Evolutionary conservation across 2,329 filamentous ascomycete genomes (phyloP), one percentile per base, ranked within the genome.

Genomic region (Fusarium bulbicola): DNA sequence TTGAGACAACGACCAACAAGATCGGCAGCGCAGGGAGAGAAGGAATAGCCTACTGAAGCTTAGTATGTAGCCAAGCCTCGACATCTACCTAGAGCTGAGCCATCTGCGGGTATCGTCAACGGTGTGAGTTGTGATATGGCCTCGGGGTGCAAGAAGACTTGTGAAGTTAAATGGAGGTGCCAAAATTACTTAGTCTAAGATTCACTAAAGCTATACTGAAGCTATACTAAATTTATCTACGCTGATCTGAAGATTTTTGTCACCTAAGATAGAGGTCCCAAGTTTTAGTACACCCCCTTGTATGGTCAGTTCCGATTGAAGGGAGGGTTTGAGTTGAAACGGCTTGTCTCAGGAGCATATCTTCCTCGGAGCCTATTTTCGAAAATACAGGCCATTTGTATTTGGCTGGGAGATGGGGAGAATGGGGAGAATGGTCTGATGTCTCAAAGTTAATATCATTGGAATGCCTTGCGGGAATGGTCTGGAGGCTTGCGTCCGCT

Each of bases 1-100:
- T 40, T 50, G 57, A 67, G 39, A 50, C 61, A 43, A 59, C 16
- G 32, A 49, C 61, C 66, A 73, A 67, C 70, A 59, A 66, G n/a
- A 59, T 67, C 46, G 30, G 45, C 42, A 50, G 30, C 59, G 49
- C 28, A 70, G 59, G 34, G 63, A 57, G 62, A 57, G 30, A n/a
- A 30, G n/a, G 15, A 14, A 52, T 40, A 47, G 47, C 34, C 50
- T 50, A 42, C 30, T 43, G 63, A 36, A 20, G 53, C 26, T 18
- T n/a, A 30, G 54, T 37, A 40, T 39, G n/a, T 59, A 26, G 34
- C 26, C 26, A 42, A 60, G 36, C 46, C 58, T 59, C 21, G n/a
- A 37, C 15, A 56, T 30, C 40, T 42, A 56, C 24, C 36, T 46
- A 37, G 30, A 59, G 59, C 40, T 52, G 45, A 39, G 65, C 50